Evolutionary conservation across 1,139 yeast species (phyloP), one percentile per base, ranked within the genome.

Genomic region (Torulaspora pretoriensis): DNA sequence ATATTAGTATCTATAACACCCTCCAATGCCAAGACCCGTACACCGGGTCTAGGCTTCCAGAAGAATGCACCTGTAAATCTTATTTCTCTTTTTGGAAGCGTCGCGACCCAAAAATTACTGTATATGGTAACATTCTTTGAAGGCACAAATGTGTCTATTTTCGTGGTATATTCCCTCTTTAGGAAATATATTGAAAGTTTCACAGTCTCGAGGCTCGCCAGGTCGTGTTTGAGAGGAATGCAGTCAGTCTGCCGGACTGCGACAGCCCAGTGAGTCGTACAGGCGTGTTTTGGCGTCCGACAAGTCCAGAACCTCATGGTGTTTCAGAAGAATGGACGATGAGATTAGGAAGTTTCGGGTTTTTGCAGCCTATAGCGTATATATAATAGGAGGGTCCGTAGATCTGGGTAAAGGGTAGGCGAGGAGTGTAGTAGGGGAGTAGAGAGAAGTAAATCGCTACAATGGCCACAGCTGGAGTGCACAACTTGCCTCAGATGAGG

Each of bases 401-500:
- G n/a, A 26, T 26, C 29, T n/a, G 29, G 29, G n/a, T 26, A 25
- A 26, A 35, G 38, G 19, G 19, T 12, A 8, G 25, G 12, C 13
- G 3, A 1, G 17, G 35, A 2, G 1, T 16, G 12, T 22, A n/a
- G 14, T 26, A 4, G 12, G 35, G 24, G 12, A 19, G 35, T 23
- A 14, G 16, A 23, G 17, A 4, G 6, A 25, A 9, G 19, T 8
- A 24, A 16, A 28, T 19, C 22, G n/a, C 12, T 25, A 12, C 10
- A 29, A 42, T 42, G 45, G 42, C 45, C 9, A 42, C 45, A 40
- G 42, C 34, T 26, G 43, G 38, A 9, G 24, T 36, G 31, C 37
- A 24, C 31, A 44, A 49, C 25, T 42, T 61, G 33, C 63, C 64
- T 14, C 63, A 56, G 42, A 67, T 67, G 65, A 64, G 63, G 43